Evolutionary conservation across 441 rosid genomes (phyloP), one percentile per base, ranked within the genome.

Genomic region (Melastoma candidum): DNA sequence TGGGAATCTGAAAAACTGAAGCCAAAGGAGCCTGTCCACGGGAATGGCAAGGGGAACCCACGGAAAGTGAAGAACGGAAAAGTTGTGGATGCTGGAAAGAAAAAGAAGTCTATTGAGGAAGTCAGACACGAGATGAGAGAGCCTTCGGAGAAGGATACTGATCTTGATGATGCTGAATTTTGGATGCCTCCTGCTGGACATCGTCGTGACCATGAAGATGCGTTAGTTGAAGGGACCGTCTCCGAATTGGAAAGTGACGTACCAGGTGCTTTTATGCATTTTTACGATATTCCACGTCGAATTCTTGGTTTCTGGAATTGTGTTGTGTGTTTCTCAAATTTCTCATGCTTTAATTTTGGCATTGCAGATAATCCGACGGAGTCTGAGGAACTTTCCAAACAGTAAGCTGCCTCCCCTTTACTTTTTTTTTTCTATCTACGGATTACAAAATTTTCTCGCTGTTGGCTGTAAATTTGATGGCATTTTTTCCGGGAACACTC

Each of bases 151-250:
- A 74, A 68, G 56, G 79, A 73, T 9, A 70, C 70, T 67, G 87
- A 79, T 63, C 68, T 67, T 8, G 97, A 79, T 60, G 94, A 81
- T 53, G 72, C 44, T 55, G 95, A 84, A 14, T 88, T 88, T 75
- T 93, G 98, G 98, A 71, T 88, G 69, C 97, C 97, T 46, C 90
- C 95, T 0, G 72, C 26, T 29, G 97, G 95, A 17, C 82, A 82
- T 3, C 89, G 95, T 26, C 88, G 97, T 95, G 95, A 88, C 78
- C 80, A 79, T 46, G 98, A 88, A 32, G 84, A 82, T 39, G 93
- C 92, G 53, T 78, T 77, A 49, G 93, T 78, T 73, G 66, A 95
- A 39, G 83, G 98, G 97, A 88, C 71, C 7, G 95, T 77, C 45
- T 69, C 74, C 4, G 89, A 48, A 48, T 71, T 59, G 44, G 80